Evolutionary conservation across 2,329 filamentous ascomycete genomes (phyloP), one percentile per base, ranked within the genome.

Genomic region (Aspergillus sp.): DNA sequence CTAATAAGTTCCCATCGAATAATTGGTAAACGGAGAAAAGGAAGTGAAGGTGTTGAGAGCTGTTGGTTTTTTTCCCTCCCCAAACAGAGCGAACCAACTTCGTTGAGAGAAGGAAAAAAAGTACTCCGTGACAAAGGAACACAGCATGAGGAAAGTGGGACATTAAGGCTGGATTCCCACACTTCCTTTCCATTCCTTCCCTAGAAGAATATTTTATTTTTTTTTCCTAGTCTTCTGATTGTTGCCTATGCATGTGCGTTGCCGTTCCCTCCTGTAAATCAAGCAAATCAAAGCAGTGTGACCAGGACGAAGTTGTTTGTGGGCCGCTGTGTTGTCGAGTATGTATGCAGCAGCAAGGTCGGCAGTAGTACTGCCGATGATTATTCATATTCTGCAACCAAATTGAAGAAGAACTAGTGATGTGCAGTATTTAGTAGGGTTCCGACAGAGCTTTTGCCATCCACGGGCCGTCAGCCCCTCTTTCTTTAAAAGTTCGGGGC

Each of bases 391-490:
- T 57, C 59, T 59, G 62, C 62, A 58, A 57, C 47, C 54, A 54
- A 51, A 55, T 55, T 36, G 25, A 30, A 50, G 25, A 30, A 50
- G 23, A 28, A 30, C 25, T 50, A 50, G 47, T 32, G 47, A 50
- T 50, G 47, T 50, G 47, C 47, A 50, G 47, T 50, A 28, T 17
- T 32, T 41, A 48, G 59, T 58, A 61, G 59, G 59, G 55, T 57
- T 58, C 36, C 56, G 50, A 53, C 58, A 30, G 52, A 48, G 25
- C 60, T 60, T 64, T 62, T 54, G 56, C 64, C 65, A 66, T 66
- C 60, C 59, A 67, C 65, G 65, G 66, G 58, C 65, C 66, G 66
- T 61, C 60, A 59, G 60, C 61, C 61, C 61, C 63, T 61, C 61
- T 60, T 63, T 54, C 58, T 61, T 61, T 55, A 41, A 58, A 59